phyloP scores from a whole-genome alignment of 2,329 filamentous ascomycete genomes.

The Hymenoscyphus repandus region DNA sequence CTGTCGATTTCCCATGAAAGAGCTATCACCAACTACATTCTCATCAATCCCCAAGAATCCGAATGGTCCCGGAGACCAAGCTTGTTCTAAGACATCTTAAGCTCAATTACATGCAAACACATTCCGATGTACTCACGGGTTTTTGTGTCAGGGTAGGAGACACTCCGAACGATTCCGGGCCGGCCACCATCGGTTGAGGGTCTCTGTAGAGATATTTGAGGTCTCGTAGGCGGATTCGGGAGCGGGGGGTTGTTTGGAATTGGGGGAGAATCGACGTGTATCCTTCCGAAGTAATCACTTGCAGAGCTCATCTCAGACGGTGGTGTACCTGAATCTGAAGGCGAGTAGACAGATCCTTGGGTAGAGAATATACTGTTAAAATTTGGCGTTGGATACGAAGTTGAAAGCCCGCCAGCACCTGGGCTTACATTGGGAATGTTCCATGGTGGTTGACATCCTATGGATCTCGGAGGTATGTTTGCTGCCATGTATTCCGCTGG shows the following conservation, averaged over 20 bases:
- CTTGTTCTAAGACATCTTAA: constrained; percentile 5
- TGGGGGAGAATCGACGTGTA: neutral
- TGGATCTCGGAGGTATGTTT: constrained; percentile 1
- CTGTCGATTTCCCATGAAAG: constrained; percentile 1
- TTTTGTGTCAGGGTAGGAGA: constrained; percentile 14
- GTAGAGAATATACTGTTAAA: constrained; percentile 5
- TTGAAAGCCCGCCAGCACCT: neutral
- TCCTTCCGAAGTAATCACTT: constrained; percentile 4
- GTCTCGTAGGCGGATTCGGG: neutral
- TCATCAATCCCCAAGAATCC: constrained; percentile 5
- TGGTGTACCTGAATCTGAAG: constrained; percentile 1
- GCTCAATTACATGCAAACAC: too few species aligned
- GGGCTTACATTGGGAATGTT: constrained; percentile 4
- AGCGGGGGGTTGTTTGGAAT: too few species aligned
- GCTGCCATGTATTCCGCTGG: constrained; percentile 2
- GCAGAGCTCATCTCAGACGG: constrained; percentile 5
- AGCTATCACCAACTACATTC: neutral
- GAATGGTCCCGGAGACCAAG: constrained; percentile 8
- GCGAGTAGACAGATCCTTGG: constrained; percentile 1
- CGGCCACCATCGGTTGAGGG: neutral
- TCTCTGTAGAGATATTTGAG: neutral
- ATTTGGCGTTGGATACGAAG: constrained; percentile 2
- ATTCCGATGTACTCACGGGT: constrained; percentile 5
- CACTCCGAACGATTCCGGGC: constrained; percentile 15
- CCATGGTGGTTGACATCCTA: neutral